Evolutionary conservation across 306 rosid genomes (phyloP).

Genomic region (Casuarina equisetifolia): DNA sequence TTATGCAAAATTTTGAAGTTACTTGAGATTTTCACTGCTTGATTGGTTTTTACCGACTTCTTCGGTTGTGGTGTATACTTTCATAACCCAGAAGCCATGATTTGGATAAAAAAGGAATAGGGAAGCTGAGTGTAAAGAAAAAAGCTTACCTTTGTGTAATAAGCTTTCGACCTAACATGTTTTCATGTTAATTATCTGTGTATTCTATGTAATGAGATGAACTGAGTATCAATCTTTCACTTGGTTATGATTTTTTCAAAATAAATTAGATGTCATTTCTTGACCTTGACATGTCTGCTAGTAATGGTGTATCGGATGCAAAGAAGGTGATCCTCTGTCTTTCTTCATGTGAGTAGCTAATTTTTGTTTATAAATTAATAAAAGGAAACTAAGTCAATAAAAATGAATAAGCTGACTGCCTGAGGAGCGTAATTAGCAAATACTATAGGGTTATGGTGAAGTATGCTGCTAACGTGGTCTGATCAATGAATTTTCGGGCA

Average conservation of each 20-base stretch:
- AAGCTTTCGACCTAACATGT: background rate
- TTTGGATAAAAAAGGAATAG: background rate
- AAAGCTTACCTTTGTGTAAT: too few species aligned
- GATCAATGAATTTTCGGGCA: conserved; percentile 49
- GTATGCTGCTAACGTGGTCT: background rate
- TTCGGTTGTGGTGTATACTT: background rate
- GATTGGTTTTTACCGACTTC: background rate
- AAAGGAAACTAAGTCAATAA: background rate
- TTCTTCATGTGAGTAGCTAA: background rate
- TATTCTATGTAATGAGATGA: background rate
- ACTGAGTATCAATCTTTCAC: background rate
- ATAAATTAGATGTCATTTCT: background rate
- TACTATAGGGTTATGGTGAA: conserved; percentile 8
- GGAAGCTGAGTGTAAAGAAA: background rate
- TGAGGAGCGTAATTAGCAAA: background rate
- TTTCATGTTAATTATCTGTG: background rate
- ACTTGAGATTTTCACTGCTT: background rate
- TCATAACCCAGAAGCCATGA: background rate
- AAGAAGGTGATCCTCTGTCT: background rate
- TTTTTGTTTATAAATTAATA: background rate
- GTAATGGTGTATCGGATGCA: background rate
- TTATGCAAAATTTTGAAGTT: background rate
- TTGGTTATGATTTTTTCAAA: background rate
- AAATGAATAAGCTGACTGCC: background rate
- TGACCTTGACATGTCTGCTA: background rate